Base-by-base conservation (phyloP, 2,329 filamentous ascomycete species). In the Tolypocladium sp. region DNA sequence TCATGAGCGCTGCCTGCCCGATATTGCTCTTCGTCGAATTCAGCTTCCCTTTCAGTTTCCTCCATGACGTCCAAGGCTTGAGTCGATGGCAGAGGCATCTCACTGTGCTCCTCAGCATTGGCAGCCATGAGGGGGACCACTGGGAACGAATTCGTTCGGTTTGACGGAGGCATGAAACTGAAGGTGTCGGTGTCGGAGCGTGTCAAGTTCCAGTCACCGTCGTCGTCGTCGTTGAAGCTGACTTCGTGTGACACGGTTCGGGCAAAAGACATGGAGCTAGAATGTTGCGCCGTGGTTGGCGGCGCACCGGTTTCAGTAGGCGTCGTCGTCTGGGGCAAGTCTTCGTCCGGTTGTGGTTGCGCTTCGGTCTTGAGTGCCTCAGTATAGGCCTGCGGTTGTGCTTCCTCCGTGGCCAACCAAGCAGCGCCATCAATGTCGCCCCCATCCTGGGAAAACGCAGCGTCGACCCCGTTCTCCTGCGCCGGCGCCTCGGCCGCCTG, bases 141-240 rank as follows among this genome's bases (percentile, higher is more conserved):
- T 2, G 85, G 85, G 62, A 88, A 88, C 0, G 85, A 87, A 67
- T 88, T 88, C 46, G 83, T 82, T 66, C 82, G 76, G 58, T 85
- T 79, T 56, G 73, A 79, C 3, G 79, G 74, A 10, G 81, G 73
- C 81, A 87, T 83, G 63, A 83, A 82, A 61, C 80, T 81, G 71
- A 85, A 86, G 3, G 80, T 80, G 59, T 87, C 82, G 2, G 79
- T 79, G 57, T 82, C 77, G 37, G 77, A 75, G 58, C 77, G 77
- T 15, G 78, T 73, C 1, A 83, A 65, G 56, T 73, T 80, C 80
- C 81, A 86, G 61, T 86, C 83, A n/a, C 72, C 68, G 27, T 85
- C 83, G 25, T 86, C 83, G 27, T 85, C 84, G 51, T 79, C 79
- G 59, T 77, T 78, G 73, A 83, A 86, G 68, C 76, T 85, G 30